phyloP scores from a whole-genome alignment of 495 filamentous ascomycete genomes.

The Hypomontagnella monticulosa region DNA sequence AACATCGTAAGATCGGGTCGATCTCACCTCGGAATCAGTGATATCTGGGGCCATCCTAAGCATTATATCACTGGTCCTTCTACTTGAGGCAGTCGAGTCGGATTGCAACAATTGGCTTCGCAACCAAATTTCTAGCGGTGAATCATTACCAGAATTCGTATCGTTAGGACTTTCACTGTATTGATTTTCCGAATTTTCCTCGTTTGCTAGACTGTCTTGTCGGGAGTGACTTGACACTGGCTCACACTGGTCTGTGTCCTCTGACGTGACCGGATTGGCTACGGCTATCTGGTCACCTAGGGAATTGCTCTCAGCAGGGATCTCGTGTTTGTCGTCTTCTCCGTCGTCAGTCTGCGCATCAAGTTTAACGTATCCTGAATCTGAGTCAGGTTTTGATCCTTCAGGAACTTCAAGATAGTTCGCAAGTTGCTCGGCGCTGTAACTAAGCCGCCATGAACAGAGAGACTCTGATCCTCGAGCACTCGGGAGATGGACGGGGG shows the following conservation, averaged over 20 bases:
- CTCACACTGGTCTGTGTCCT: background rate
- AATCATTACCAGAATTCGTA: conserved; percentile 40
- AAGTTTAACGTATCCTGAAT: conserved; percentile 2
- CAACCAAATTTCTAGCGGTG: conserved; percentile 54
- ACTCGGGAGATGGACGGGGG: conserved; percentile 44
- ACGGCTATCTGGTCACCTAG: background rate
- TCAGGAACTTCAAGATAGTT: conserved; percentile 36
- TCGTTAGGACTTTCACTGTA: conserved; percentile 29
- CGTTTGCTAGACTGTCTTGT: conserved; percentile 14
- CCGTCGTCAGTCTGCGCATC: background rate
- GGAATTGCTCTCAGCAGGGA: conserved; percentile 1
- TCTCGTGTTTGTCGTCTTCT: conserved; percentile 29
- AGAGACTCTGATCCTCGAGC: conserved; percentile 47
- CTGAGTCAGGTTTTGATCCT: background rate
- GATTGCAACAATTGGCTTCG: conserved; percentile 52
- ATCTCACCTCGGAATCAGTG: conserved; percentile 15
- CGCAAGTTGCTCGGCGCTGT: conserved; percentile 49
- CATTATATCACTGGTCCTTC: conserved; percentile 42
- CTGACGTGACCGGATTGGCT: background rate
- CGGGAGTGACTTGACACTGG: background rate
- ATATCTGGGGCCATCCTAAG: conserved; percentile 34
- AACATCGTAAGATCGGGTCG: conserved; percentile 6
- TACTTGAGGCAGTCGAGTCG: conserved; percentile 41
- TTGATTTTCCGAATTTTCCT: conserved; percentile 11
- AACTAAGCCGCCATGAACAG: conserved; percentile 53